These are phyloP conservation scores for Aspergillus olivimuriae DNA, from an alignment of 495 filamentous ascomycete genomes.

Conservation along the genomic window DNA sequence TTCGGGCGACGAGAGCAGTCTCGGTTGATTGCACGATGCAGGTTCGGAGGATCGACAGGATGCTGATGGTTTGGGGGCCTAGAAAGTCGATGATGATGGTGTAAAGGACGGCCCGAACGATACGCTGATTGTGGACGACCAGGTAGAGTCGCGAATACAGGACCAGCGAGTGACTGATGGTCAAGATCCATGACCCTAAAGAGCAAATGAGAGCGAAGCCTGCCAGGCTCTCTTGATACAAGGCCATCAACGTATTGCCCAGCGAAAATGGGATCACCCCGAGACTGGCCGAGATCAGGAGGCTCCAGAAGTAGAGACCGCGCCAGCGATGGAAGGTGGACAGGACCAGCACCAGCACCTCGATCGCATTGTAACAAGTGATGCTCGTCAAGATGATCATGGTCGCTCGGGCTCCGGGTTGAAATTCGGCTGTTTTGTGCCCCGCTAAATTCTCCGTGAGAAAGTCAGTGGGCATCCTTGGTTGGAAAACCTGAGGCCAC, in stretches of 20 bases:
- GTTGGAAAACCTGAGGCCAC: too few species aligned
- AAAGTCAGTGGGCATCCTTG: too few species aligned
- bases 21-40: too few species aligned
- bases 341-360: constrained; percentile 43
- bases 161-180: constrained; percentile 46
- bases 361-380: constrained; percentile 45
- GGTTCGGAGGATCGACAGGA: too few species aligned
- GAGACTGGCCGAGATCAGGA: constrained; percentile 38
- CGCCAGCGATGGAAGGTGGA: constrained; percentile 46
- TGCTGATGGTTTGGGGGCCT: constrained; percentile 42
- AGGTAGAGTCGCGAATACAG: constrained; percentile 47
- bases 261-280: constrained; percentile 45
- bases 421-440: constrained; percentile 10
- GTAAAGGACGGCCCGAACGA: constrained; percentile 32
- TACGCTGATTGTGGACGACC: constrained; percentile 39
- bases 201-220: constrained; percentile 40
- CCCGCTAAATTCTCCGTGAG: too few species aligned
- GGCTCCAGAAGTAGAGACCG: constrained; percentile 50
- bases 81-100: constrained; percentile 43
- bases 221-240: constrained; percentile 26
- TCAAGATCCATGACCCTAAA: constrained; percentile 49
- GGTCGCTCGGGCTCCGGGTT: constrained; percentile 22
- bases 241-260: constrained; percentile 48
- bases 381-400: constrained; percentile 42
- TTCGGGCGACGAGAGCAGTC: constrained; percentile 27